A percentile compares a stretch with the other conserved stretches of the same genome.
phyloP scores from a whole-genome alignment of 2,329 filamentous ascomycete genomes.

The Raffaelea ambrosiae region DNA sequence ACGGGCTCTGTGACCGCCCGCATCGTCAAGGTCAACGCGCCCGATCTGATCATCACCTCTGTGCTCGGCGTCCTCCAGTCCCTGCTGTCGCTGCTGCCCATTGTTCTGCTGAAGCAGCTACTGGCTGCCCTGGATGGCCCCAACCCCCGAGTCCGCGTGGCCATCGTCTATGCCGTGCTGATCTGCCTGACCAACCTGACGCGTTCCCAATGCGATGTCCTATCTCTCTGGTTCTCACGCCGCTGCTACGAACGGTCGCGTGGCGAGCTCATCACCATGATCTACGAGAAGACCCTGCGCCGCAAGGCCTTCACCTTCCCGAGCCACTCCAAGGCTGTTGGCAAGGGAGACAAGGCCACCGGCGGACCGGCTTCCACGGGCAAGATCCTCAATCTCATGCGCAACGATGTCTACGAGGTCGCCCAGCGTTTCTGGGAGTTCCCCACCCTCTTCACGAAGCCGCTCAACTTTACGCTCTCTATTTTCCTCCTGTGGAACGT shows the following conservation, averaged over 20 bases:
- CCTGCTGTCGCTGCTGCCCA: conserved; percentile 44
- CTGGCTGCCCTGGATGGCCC: conserved; percentile 56
- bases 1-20: conserved; percentile 63
- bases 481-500: conserved; percentile 67
- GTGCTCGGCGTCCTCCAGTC: conserved; percentile 56
- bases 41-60: conserved; percentile 66
- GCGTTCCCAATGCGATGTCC: conserved; percentile 56
- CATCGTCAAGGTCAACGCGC: conserved; percentile 65
- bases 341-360: conserved; percentile 1
- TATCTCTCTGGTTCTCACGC: conserved; percentile 74
- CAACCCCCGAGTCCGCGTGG: conserved; percentile 39
- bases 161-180: conserved; percentile 57
- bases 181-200: conserved; percentile 53
- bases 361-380: conserved; percentile 64
- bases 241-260: conserved; percentile 76
- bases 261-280: conserved; percentile 71
- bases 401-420: conserved; percentile 73
- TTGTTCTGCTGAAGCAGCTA: conserved; percentile 64
- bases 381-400: conserved; percentile 83
- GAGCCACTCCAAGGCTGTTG: conserved; percentile 15
- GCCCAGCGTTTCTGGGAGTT: conserved; percentile 86
- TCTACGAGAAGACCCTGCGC: conserved; percentile 43
- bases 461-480: conserved; percentile 67
- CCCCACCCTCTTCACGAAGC: conserved; percentile 64
- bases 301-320: conserved; percentile 64